A percentile compares a stretch with the other conserved stretches of the same genome.
Evolutionary conservation across 2,329 filamentous ascomycete species (phyloP).

Genomic region (Penicillium sp.): DNA sequence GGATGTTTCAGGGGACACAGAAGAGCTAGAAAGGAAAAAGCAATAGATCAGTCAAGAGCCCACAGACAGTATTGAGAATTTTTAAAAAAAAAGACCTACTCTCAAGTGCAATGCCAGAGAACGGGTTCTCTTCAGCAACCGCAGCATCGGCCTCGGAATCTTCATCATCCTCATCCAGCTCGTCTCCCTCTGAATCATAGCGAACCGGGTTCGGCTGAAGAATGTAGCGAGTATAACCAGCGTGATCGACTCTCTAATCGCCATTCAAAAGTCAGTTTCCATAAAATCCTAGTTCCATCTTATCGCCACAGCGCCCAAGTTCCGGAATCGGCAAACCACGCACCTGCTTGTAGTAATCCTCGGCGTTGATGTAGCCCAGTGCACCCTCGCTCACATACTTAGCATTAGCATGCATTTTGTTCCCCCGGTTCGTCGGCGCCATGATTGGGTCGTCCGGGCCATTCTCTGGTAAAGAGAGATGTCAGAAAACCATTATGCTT

Average conservation of each 20-base stretch:
- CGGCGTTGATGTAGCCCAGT: constrained; percentile 51
- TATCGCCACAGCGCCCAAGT: constrained; percentile 3
- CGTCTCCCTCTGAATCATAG: constrained; percentile 63
- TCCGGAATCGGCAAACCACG: constrained; percentile 4
- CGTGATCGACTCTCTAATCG: constrained; percentile 57
- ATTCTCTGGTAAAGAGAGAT: constrained; percentile 27
- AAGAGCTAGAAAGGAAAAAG: constrained; percentile 44
- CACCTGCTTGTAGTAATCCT: constrained; percentile 57
- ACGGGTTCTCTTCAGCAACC: constrained; percentile 61
- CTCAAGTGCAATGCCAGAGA: constrained; percentile 56
- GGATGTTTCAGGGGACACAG: constrained; percentile 62
- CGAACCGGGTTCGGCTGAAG: constrained; percentile 57
- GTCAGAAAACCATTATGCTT: constrained; percentile 9
- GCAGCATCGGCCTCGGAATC: constrained; percentile 57
- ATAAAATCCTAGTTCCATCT: neutral
- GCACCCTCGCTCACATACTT: constrained; percentile 55
- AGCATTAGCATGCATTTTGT: constrained; percentile 60
- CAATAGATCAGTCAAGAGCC: constrained; percentile 10
- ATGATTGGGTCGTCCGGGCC: constrained; percentile 53
- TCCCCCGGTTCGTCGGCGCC: constrained; percentile 57
- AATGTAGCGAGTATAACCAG: constrained; percentile 60
- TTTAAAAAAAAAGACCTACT: constrained; percentile 38
- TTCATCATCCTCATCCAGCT: constrained; percentile 57
- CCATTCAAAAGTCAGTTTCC: constrained; percentile 9
- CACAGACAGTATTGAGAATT: neutral